Base-by-base conservation (phyloP, 257 asterid species). In the Plantago major region DNA sequence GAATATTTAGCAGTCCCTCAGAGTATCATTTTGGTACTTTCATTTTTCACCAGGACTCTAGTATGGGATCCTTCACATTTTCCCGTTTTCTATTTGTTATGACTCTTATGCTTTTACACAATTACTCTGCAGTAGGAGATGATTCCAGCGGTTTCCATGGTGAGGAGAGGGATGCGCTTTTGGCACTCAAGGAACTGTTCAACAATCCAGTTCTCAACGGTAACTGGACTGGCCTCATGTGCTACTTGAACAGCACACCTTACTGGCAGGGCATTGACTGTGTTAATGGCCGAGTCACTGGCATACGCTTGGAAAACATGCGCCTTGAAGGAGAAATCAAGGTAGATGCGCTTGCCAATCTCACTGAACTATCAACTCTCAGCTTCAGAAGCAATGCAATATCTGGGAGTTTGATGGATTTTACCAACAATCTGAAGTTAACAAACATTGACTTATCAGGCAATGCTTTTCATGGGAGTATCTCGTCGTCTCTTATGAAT, bases 221-320 rank as follows among this genome's bases (percentile, higher is more conserved):
- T 16, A 82, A 76, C 11, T 87, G 88, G 94, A 87, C 84, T 11
- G 60, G 78, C 11, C n/a, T 82, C 45, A 78, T 81, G 85, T 84
- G 89, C 72, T 81, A 72, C 76, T 44, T 70, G 81, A 74, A 84
- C 43, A 18, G 46, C 16, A 33, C 74, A 1, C 87, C 95, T 8
- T 59, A 67, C 49, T 86, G 95, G 95, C 54, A 61, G 17, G 95
- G 95, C 43, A 52, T 87, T 22, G 77, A 62, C 30, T 87, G 95
- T 58, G 15, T 26, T 2, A 33, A 77, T 0, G 95, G 95, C 13
- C 78, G 90, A 70, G 90, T 87, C 58, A 80, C 79, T 0, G 82
- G 83, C 26, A 28, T 87, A 19, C 62, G 59, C 57, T 62, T 87
- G 64, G 88, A 82, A 55, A 72, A 71, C 72, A 63, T 82, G 67